These are phyloP conservation scores for Lignosus rhinocerotis DNA, from an alignment of 1,284 basidiomycete species.

Conservation along the genomic window DNA sequence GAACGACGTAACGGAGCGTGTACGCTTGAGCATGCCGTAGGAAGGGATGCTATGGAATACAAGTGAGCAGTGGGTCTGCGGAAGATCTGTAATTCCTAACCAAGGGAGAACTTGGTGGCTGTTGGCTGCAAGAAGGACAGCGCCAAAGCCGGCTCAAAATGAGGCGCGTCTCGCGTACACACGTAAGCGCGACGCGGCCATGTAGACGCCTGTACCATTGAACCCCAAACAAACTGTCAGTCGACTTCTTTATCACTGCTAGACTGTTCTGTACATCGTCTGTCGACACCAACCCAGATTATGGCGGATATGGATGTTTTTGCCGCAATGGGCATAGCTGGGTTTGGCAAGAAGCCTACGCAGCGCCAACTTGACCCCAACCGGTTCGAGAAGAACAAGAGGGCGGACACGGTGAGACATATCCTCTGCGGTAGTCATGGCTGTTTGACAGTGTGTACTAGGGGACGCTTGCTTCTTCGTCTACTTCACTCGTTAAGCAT, in stretches of 20 bases:
- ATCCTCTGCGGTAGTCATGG: background rate
- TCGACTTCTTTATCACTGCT: background rate
- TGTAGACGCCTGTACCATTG: constrained; percentile 3
- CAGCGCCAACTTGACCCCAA: constrained; percentile 67
- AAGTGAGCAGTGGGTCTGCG: background rate
- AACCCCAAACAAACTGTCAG: background rate
- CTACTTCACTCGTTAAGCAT: constrained; percentile 1
- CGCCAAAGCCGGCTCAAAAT: constrained; percentile 8
- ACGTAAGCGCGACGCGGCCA: constrained; percentile 10
- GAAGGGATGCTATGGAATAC: background rate
- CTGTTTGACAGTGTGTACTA: background rate
- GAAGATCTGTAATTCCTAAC: background rate
- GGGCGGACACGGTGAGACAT: constrained; percentile 42
- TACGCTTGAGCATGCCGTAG: constrained; percentile 67
- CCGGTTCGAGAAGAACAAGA: constrained; percentile 75
- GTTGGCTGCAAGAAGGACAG: constrained; percentile 1
- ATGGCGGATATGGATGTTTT: constrained; percentile 71
- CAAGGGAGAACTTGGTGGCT: constrained; percentile 11
- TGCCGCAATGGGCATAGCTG: constrained; percentile 77
- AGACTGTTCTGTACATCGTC: constrained; percentile 4
- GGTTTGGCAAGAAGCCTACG: constrained; percentile 72
- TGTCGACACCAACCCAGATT: background rate
- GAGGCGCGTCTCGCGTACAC: constrained; percentile 20
- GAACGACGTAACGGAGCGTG: constrained; percentile 53
- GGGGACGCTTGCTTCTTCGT: constrained; percentile 10